Percentiles rank a stretch among this genome's conserved stretches.
phyloP scores from a whole-genome alignment of 495 filamentous ascomycete genomes.

The Penicillium paxilli region DNA sequence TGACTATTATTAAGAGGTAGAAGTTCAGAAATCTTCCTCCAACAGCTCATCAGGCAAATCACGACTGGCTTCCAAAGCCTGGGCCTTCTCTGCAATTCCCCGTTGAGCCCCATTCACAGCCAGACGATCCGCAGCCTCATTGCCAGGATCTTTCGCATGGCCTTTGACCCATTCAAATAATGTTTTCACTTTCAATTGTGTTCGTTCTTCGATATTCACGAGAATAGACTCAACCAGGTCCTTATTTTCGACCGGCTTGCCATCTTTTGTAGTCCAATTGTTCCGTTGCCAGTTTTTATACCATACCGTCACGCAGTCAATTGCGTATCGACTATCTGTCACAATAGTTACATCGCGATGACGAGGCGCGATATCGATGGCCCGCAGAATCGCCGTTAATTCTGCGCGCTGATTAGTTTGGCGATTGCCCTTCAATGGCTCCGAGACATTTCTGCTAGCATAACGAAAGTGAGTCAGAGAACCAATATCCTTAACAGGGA shows the following conservation, averaged over 20 bases:
- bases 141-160: conserved; percentile 67
- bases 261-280: conserved; percentile 69
- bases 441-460: conserved; percentile 76
- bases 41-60: conserved; percentile 34
- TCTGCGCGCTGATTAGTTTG: conserved; percentile 98
- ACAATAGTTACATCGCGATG: conserved; percentile 67
- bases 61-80: conserved; percentile 23
- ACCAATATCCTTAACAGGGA: neutral
- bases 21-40: conserved; percentile 30
- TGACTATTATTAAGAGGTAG: neutral
- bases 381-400: conserved; percentile 81
- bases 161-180: conserved; percentile 88
- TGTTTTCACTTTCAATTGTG: conserved; percentile 58
- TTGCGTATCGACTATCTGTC: conserved; percentile 84
- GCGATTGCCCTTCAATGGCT: conserved; percentile 66
- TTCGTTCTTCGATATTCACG: conserved; percentile 68
- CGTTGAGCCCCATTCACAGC: conserved; percentile 62
- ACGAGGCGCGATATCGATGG: conserved; percentile 71
- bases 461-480: conserved; percentile 25
- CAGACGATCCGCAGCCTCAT: conserved; percentile 76
- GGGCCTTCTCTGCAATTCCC: conserved; percentile 34
- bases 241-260: conserved; percentile 76
- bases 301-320: conserved; percentile 89
- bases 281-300: conserved; percentile 75
- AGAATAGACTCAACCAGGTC: conserved; percentile 78